Evolutionary conservation across 176 grass and related monocot genomes (phyloP).

Genomic region (Phoenix dactylifera): DNA sequence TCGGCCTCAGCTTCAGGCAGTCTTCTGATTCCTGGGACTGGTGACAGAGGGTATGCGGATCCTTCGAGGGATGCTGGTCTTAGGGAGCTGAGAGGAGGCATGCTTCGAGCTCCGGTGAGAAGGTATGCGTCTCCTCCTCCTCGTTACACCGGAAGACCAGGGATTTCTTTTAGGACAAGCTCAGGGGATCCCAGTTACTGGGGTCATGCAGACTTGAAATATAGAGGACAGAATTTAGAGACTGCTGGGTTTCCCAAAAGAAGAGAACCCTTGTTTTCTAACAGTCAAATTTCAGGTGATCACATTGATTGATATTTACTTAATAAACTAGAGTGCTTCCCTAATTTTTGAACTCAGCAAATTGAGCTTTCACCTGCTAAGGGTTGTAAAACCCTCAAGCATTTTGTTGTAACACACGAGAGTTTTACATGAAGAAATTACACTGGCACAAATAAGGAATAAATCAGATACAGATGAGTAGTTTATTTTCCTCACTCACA

Average conservation of each 20-base stretch:
- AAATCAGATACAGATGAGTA: too few species aligned
- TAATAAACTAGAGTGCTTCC: too few species aligned
- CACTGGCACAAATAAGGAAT: too few species aligned
- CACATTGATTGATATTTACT: conserved; percentile 43
- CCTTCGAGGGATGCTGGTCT: conserved; percentile 37
- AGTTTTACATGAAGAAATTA: too few species aligned
- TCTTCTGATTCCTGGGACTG: conserved; percentile 40
- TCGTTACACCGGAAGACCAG: conserved; percentile 45
- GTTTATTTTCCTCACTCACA: too few species aligned
- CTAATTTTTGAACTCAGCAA: too few species aligned
- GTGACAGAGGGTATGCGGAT: conserved; percentile 46
- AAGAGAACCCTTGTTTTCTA: conserved; percentile 55
- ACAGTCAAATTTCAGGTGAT: conserved; percentile 58
- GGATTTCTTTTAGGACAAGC: conserved; percentile 45
- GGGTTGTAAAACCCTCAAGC: too few species aligned
- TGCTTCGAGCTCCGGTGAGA: conserved; percentile 46
- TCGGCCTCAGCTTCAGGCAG: conserved; percentile 23
- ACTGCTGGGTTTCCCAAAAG: conserved; percentile 71
- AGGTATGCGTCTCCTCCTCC: conserved; percentile 71
- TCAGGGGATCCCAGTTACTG: conserved; percentile 41
- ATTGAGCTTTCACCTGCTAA: too few species aligned
- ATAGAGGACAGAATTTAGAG: conserved; percentile 69
- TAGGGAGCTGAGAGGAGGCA: conserved; percentile 37
- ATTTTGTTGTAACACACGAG: too few species aligned
- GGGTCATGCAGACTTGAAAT: conserved; percentile 51